Conservation (phyloP, 148 eudicot species). For the Bassia scoparia region DNA sequence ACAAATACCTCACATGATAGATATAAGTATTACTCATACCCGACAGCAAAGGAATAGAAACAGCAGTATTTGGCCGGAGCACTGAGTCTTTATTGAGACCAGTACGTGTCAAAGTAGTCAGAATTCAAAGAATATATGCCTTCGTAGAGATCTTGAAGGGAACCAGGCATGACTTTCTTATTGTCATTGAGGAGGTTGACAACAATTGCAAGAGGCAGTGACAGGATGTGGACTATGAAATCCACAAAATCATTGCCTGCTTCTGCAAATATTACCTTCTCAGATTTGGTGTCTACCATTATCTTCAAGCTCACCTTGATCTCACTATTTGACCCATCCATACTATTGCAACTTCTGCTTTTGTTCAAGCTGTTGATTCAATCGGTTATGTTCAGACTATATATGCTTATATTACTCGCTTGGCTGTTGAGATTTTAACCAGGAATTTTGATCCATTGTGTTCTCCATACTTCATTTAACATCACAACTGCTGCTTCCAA, state of each 20-base stretch:
- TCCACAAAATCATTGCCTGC: slow-evolving; percentile 34
- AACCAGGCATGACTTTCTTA: slow-evolving; percentile 21
- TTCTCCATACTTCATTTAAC: no score
- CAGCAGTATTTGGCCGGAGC: not conserved
- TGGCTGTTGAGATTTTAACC: no score
- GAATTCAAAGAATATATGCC: slow-evolving; percentile 4
- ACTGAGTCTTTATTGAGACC: not conserved
- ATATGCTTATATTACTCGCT: no score
- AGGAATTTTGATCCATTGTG: no score
- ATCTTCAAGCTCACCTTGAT: slow-evolving; percentile 25
- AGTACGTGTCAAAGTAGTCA: slow-evolving; percentile 4
- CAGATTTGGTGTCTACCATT: slow-evolving; percentile 14
- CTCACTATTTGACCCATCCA: slow-evolving; percentile 1
- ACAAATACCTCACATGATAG: no score
- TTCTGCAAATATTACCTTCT: slow-evolving; percentile 34
- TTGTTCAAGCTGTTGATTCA: no score
- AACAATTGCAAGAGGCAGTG: slow-evolving; percentile 24
- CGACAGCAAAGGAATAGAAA: not conserved
- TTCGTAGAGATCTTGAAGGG: slow-evolving; percentile 21
- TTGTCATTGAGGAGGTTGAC: slow-evolving; percentile 19
- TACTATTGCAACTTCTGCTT: not conserved
- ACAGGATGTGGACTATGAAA: slow-evolving; percentile 28
- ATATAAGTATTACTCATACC: no score
- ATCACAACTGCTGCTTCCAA: no score
- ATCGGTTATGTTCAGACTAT: no score